phyloP scores from a whole-genome alignment of 2,329 filamentous ascomycete species.

The Arthrobotrys sinensis region DNA sequence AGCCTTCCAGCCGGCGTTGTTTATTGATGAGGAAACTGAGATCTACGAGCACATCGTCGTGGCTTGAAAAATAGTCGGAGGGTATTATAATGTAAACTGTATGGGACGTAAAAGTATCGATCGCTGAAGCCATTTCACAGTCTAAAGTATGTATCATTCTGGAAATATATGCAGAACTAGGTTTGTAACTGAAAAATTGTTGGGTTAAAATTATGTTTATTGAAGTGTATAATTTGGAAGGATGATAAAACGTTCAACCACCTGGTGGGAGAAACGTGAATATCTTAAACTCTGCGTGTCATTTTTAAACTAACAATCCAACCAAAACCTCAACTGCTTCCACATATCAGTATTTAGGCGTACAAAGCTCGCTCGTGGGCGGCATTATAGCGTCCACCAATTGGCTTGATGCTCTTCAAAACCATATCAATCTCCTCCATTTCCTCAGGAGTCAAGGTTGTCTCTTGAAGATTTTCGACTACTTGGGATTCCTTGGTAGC shows the following conservation, averaged over 20 bases:
- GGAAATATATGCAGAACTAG: no score
- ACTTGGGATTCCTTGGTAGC: slow-evolving; percentile 74
- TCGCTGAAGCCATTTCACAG: no score
- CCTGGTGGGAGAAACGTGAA: no score
- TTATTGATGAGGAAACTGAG: slow-evolving; percentile 33
- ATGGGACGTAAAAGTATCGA: no score
- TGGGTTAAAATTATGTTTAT: no score
- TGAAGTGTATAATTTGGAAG: no score
- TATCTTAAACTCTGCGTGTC: no score
- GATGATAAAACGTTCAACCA: no score
- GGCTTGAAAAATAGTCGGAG: not conserved
- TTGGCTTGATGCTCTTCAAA: slow-evolving; percentile 70
- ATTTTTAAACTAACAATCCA: not conserved
- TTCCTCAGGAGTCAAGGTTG: slow-evolving; percentile 72
- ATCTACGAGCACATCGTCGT: slow-evolving; percentile 38
- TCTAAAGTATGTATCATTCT: no score
- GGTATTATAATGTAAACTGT: no score
- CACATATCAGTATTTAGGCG: slow-evolving; percentile 26
- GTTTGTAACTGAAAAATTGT: no score
- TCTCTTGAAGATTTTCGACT: slow-evolving; percentile 74
- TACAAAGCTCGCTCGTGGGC: slow-evolving; percentile 54
- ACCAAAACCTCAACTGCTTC: not conserved
- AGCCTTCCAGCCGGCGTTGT: slow-evolving; percentile 47
- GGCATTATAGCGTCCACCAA: slow-evolving; percentile 71
- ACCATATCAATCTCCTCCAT: slow-evolving; percentile 71